These are phyloP conservation scores for Senna siamea DNA, from an alignment of 306 rosid genomes.

Conservation along the genomic window DNA sequence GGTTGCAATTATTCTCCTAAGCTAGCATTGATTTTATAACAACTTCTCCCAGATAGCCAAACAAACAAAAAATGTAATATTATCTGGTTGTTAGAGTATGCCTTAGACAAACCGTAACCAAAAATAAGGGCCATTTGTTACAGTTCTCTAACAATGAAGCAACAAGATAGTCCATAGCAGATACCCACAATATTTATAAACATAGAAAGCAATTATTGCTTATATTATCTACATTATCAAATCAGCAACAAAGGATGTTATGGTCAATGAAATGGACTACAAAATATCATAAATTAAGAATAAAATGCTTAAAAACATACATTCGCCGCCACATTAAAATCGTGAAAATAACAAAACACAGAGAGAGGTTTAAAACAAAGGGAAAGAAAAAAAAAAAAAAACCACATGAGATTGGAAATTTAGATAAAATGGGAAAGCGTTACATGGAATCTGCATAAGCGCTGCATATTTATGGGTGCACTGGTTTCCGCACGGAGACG, in stretches of 20 bases:
- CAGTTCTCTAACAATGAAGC: not conserved
- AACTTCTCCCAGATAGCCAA: not conserved
- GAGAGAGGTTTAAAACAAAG: not conserved
- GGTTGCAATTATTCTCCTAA: not conserved
- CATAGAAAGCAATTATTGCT: not conserved
- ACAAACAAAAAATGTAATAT: not conserved
- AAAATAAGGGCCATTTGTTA: not conserved
- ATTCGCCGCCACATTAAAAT: constrained; percentile 13
- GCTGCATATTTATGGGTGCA: constrained; percentile 82
- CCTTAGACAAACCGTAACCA: not conserved
- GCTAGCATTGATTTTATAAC: not conserved
- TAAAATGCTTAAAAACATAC: not conserved
- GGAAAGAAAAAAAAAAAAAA: too few species aligned
- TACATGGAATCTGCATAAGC: constrained; percentile 70
- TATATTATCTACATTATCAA: constrained; percentile 2
- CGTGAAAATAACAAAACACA: not conserved
- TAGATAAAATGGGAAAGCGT: not conserved
- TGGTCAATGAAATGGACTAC: constrained; percentile 8
- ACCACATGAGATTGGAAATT: not conserved
- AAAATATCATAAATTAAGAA: not conserved
- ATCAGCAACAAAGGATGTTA: not conserved
- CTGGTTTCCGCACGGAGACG: constrained; percentile 70
- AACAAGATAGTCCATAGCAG: not conserved
- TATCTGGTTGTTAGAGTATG: not conserved
- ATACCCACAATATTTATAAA: not conserved